Evolutionary conservation across 2,329 filamentous ascomycete genomes (phyloP).

Genomic region (Fusarium multiceps): DNA sequence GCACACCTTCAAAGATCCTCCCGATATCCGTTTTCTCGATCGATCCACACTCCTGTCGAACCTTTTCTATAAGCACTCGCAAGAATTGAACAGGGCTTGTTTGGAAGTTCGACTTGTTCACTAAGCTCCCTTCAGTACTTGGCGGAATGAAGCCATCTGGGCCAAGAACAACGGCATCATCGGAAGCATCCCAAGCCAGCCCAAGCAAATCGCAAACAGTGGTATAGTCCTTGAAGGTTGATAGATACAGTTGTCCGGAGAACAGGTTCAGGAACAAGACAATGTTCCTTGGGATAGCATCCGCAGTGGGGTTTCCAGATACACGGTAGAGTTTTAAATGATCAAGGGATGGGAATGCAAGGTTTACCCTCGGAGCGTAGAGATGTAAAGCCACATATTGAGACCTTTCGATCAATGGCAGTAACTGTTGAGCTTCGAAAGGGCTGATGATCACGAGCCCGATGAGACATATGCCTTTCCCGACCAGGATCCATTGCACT

Average conservation of each 20-base stretch:
- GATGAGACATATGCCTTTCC: too few relatives aligned
- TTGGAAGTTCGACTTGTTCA: constrained; percentile 42
- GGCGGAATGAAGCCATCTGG: constrained; percentile 51
- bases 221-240: constrained; percentile 64
- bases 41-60: constrained; percentile 52
- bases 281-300: constrained; percentile 45
- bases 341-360: constrained; percentile 39
- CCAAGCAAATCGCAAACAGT: constrained; percentile 64
- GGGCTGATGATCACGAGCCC: constrained; percentile 61
- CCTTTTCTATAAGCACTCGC: constrained; percentile 49
- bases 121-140: background rate
- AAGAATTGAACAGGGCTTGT: constrained; percentile 55
- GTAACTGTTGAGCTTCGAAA: constrained; percentile 67
- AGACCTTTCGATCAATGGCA: constrained; percentile 53
- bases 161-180: constrained; percentile 40
- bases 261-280: constrained; percentile 71
- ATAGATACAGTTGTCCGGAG: constrained; percentile 74
- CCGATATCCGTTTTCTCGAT: constrained; percentile 59
- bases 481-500: constrained; percentile 41
- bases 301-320: background rate
- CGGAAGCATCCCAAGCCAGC: constrained; percentile 50
- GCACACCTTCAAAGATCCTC: constrained; percentile 50
- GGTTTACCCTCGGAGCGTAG: constrained; percentile 60
- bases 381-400: constrained; percentile 54
- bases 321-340: constrained; percentile 36